A percentile compares a stretch with the other conserved stretches of the same genome.
phyloP scores from a whole-genome alignment of 2,329 filamentous ascomycete species.

The Elsinoe ampelina region DNA sequence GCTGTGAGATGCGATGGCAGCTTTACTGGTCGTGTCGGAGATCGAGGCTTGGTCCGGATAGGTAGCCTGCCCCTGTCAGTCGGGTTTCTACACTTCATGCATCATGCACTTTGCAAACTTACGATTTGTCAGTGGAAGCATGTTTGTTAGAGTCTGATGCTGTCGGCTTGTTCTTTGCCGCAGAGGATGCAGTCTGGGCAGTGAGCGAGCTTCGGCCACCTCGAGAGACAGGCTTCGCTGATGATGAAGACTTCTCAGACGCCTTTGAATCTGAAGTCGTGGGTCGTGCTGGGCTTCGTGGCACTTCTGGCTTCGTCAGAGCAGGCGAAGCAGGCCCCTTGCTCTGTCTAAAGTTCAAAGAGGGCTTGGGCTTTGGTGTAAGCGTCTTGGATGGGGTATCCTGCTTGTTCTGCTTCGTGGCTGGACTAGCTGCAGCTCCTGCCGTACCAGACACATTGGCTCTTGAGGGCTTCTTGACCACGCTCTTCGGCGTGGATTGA shows the following conservation, averaged over 20 bases:
- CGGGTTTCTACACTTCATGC: too few relatives aligned
- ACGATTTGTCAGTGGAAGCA: conserved; percentile 30
- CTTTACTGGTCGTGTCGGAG: conserved; percentile 58
- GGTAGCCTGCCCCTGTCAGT: conserved; percentile 16
- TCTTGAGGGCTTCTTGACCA: conserved; percentile 17
- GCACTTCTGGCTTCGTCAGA: conserved; percentile 19
- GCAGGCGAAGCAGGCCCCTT: conserved; percentile 15
- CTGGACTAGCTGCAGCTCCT: conserved; percentile 16
- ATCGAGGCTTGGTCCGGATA: conserved; percentile 46
- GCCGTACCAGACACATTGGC: neutral
- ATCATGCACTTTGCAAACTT: neutral
- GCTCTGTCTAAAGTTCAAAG: conserved; percentile 2
- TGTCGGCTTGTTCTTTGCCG: conserved; percentile 20
- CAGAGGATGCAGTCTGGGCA: conserved; percentile 27
- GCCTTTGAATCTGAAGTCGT: conserved; percentile 13
- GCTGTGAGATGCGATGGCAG: conserved; percentile 59
- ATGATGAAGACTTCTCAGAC: conserved; percentile 13
- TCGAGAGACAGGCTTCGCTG: conserved; percentile 18
- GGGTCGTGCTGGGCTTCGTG: conserved; percentile 13
- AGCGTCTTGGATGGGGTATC: conserved; percentile 1
- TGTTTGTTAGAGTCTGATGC: conserved; percentile 15
- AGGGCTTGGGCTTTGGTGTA: conserved; percentile 17
- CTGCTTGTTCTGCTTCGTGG: conserved; percentile 6
- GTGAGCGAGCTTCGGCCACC: conserved; percentile 25
- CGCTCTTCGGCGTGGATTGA: conserved; percentile 13